Conservation (phyloP, 345 rosid species). For the Crucihimalaya himalaica region DNA sequence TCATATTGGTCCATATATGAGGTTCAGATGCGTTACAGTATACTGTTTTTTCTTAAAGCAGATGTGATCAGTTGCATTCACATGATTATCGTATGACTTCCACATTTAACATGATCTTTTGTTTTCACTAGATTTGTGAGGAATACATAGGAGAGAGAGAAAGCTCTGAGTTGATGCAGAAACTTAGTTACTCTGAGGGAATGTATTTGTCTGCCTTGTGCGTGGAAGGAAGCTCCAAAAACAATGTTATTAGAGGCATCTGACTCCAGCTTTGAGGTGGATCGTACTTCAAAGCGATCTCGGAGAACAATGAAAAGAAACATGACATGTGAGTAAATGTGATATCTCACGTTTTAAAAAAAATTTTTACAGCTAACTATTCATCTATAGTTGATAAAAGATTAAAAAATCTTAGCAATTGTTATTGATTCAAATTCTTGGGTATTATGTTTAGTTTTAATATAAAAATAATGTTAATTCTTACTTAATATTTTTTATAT, state of each 20-base stretch:
- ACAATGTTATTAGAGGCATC: constrained; percentile 84
- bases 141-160: constrained; percentile 95
- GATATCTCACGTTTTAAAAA: too few species aligned
- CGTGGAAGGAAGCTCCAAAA: constrained; percentile 93
- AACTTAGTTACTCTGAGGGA: constrained; percentile 74
- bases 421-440: too few species aligned
- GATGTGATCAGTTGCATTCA: constrained; percentile 15
- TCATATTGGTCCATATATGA: neutral
- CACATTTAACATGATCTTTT: constrained; percentile 1
- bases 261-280: constrained; percentile 64
- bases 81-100: constrained; percentile 14
- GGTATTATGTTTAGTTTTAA: too few species aligned
- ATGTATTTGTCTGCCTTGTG: constrained; percentile 72
- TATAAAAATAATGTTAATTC: too few species aligned
- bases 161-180: constrained; percentile 84
- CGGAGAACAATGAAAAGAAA: constrained; percentile 77
- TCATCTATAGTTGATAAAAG: too few species aligned
- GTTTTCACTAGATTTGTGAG: constrained; percentile 66
- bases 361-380: too few species aligned
- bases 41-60: neutral
- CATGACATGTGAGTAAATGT: too few species aligned
- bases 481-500: too few species aligned
- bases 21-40: constrained; percentile 9
- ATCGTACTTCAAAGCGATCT: constrained; percentile 84
- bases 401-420: too few species aligned